A percentile compares a stretch with the other conserved stretches of the same genome.
These are phyloP conservation scores for Mycena maculata DNA, from an alignment of 768 basidiomycete species.

Conservation along the genomic window DNA sequence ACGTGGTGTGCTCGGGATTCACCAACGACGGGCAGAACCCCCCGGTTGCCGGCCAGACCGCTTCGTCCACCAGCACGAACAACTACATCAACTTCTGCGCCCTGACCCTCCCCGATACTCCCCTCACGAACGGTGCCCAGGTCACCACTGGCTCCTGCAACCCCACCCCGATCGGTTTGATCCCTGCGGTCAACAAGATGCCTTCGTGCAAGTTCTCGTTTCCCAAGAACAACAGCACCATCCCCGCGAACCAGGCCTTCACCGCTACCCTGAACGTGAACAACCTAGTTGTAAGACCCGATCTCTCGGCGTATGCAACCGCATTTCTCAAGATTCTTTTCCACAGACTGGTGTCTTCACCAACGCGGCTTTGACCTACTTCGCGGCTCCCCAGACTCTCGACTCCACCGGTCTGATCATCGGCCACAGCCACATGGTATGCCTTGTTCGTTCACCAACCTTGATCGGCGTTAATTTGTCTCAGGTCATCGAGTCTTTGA, in stretches of 20 bases:
- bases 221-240: conserved; percentile 52
- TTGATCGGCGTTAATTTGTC: background rate
- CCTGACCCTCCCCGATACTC: conserved; percentile 50
- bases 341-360: conserved; percentile 62
- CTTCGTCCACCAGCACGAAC: conserved; percentile 65
- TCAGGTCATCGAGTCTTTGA: conserved; percentile 12
- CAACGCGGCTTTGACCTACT: conserved; percentile 63
- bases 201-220: conserved; percentile 62
- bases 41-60: conserved; percentile 59
- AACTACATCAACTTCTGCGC: conserved; percentile 75
- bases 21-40: conserved; percentile 60
- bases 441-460: too few species aligned
- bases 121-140: conserved; percentile 64
- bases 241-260: conserved; percentile 57
- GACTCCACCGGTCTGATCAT: conserved; percentile 54
- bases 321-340: too few species aligned
- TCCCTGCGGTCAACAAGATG: conserved; percentile 56
- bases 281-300: conserved; percentile 32
- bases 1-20: conserved; percentile 58
- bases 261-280: conserved; percentile 52
- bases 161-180: conserved; percentile 61
- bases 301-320: too few species aligned
- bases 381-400: conserved; percentile 61
- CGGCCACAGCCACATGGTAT: conserved; percentile 69
- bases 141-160: conserved; percentile 64